A percentile compares a stretch with the other conserved stretches of the same genome.
Conservation (phyloP, 129 eudicot species). For the Saposhnikovia divaricata region DNA sequence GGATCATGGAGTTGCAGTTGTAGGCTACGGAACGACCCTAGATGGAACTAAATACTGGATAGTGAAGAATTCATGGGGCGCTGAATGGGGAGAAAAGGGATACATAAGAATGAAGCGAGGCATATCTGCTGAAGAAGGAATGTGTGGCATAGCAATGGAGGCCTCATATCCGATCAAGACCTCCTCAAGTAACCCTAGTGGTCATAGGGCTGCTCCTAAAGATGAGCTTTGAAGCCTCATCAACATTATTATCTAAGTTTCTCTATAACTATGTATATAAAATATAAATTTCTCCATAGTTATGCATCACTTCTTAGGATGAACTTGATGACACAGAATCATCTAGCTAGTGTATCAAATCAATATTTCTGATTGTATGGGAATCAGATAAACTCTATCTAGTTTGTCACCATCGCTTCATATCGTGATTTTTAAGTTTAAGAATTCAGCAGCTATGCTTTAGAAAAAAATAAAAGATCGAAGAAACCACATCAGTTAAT, state of each 20-base stretch:
- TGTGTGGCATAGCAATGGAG: slow-evolving; percentile 39
- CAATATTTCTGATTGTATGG: neutral
- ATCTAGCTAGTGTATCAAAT: slow-evolving; percentile 2
- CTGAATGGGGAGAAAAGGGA: slow-evolving; percentile 70
- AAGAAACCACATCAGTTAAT: neutral
- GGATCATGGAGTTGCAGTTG: slow-evolving; percentile 70
- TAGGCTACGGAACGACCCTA: slow-evolving; percentile 60
- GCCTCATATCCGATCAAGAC: slow-evolving; percentile 64
- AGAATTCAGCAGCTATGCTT: neutral
- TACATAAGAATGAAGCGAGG: slow-evolving; percentile 50
- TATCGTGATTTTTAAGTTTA: neutral
- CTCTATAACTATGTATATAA: neutral
- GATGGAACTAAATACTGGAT: slow-evolving; percentile 83
- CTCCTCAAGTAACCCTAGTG: slow-evolving; percentile 35
- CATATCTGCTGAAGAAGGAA: slow-evolving; percentile 22
- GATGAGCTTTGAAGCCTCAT: slow-evolving; percentile 47
- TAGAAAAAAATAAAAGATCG: neutral
- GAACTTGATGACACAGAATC: neutral
- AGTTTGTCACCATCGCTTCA: neutral
- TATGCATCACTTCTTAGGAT: slow-evolving; percentile 5
- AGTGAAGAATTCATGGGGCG: slow-evolving; percentile 77
- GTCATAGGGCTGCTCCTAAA: slow-evolving; percentile 18
- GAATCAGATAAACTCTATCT: neutral
- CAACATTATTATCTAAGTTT: neutral
- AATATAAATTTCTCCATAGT: too few species aligned